These are phyloP conservation scores for Tubosaeta sp. DNA, from an alignment of 768 basidiomycete species.

Conservation along the genomic window DNA sequence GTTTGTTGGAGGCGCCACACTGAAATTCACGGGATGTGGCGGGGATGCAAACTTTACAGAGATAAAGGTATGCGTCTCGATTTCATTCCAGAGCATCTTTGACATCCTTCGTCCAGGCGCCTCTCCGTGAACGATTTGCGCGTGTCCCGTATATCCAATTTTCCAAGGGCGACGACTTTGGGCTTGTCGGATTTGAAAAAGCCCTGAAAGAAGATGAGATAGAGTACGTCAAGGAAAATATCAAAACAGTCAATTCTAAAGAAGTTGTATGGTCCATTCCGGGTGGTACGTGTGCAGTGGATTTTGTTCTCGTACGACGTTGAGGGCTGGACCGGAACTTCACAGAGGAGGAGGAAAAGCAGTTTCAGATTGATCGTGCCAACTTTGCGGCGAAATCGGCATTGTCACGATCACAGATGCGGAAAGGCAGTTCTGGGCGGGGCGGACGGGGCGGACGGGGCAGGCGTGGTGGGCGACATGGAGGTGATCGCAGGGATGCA, in stretches of 20 bases:
- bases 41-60: constrained; percentile 59
- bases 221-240: constrained; percentile 57
- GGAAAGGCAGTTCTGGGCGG: constrained; percentile 35
- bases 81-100: neutral
- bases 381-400: constrained; percentile 57
- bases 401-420: constrained; percentile 36
- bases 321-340: neutral
- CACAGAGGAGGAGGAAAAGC: constrained; percentile 67
- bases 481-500: constrained; percentile 21
- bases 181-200: constrained; percentile 57
- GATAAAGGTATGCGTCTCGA: constrained; percentile 41
- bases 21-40: constrained; percentile 50
- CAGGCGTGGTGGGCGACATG: constrained; percentile 31
- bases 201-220: constrained; percentile 69
- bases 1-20: constrained; percentile 40
- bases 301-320: neutral
- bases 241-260: constrained; percentile 62
- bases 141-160: constrained; percentile 47
- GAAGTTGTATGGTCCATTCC: constrained; percentile 62
- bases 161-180: constrained; percentile 40
- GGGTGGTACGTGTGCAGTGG: constrained; percentile 41
- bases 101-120: constrained; percentile 28
- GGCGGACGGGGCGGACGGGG: constrained; percentile 40
- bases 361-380: constrained; percentile 72
- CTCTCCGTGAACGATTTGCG: constrained; percentile 45